A percentile compares a stretch with the other conserved stretches of the same genome.
These are phyloP conservation scores for Raffaelea arxii DNA, from an alignment of 2,329 filamentous ascomycete genomes.

Conservation along the genomic window DNA sequence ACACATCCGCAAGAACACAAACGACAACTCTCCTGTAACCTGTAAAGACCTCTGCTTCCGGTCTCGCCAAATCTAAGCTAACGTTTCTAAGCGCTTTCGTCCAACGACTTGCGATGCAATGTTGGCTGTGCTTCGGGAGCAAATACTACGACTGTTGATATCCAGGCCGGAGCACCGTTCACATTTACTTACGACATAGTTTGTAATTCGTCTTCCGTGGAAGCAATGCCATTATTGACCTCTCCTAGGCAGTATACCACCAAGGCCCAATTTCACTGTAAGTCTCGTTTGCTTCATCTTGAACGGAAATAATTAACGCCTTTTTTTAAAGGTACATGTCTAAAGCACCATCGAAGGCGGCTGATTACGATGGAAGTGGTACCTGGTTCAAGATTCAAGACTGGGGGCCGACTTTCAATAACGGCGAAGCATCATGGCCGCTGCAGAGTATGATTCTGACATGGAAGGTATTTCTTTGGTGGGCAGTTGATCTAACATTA, in stretches of 20 bases:
- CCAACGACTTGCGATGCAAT: conserved; percentile 32
- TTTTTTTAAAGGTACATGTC: conserved; percentile 25
- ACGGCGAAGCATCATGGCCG: conserved; percentile 23
- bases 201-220: neutral
- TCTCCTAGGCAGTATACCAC: conserved; percentile 27
- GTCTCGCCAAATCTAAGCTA: neutral
- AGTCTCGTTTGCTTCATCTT: neutral
- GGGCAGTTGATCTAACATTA: conserved; percentile 1
- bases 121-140: conserved; percentile 24
- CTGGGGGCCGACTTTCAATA: conserved; percentile 21
- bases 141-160: conserved; percentile 22
- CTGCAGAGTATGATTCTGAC: conserved; percentile 18
- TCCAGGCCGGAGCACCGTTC: conserved; percentile 28
- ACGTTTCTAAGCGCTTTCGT: conserved; percentile 19
- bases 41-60: conserved; percentile 7
- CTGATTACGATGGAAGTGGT: conserved; percentile 27
- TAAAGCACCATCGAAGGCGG: conserved; percentile 24
- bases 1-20: conserved; percentile 35
- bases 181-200: conserved; percentile 25
- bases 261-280: conserved; percentile 30
- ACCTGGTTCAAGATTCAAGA: conserved; percentile 34
- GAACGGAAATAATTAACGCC: neutral
- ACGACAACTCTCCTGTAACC: conserved; percentile 38
- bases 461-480: neutral
- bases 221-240: neutral